Evolutionary conservation across 805 yeast genomes (phyloP), one percentile per base, ranked within the genome.

Genomic region (Candida easanensis): DNA sequence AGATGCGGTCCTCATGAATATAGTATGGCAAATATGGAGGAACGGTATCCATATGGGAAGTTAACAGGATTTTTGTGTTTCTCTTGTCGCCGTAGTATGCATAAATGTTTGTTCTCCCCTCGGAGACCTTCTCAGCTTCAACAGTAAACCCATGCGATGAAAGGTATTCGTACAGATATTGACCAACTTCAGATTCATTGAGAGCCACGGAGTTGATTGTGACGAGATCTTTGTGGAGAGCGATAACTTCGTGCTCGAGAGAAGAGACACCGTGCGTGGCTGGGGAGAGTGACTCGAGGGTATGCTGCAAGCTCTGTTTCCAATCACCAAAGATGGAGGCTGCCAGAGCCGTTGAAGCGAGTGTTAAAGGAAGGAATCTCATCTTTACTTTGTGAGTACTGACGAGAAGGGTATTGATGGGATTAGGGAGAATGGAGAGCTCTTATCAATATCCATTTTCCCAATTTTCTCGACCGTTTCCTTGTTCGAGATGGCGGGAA

Each of bases 31-130:
- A 58, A 52, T 54, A 81, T 0, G 88, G 87, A 11, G 88, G 88
- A 10, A 82, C 89, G 0, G 88, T 82, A 53, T 82, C 89, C 28
- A 82, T 74, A 54, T 82, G 89, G 11, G 85, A 76, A 1, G 86
- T 79, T 18, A 82, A 52, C 31, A 80, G 54, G 3, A 79, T 74
- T 39, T 60, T 66, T 13, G 81, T 71, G 50, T 75, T 57, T 16
- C 56, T 54, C 1, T 51, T 44, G 1, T 81, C 80, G n/a, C 62
- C 63, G 7, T 61, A 47, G 53, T 79, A 82, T 4, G 85, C 86
- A 52, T 75, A 82, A 28, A 82, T 65, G 53, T 82, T 79, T 52
- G 61, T 56, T 38, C 84, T 68, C 1, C 52, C 49, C 19, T 45
- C 38, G 13, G 53, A 60, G 14, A 72, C 66, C 9, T 60, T 48